These are phyloP conservation scores for Physocladia obscura DNA, from an alignment of 192 early-diverging fungal species.

Conservation along the genomic window DNA sequence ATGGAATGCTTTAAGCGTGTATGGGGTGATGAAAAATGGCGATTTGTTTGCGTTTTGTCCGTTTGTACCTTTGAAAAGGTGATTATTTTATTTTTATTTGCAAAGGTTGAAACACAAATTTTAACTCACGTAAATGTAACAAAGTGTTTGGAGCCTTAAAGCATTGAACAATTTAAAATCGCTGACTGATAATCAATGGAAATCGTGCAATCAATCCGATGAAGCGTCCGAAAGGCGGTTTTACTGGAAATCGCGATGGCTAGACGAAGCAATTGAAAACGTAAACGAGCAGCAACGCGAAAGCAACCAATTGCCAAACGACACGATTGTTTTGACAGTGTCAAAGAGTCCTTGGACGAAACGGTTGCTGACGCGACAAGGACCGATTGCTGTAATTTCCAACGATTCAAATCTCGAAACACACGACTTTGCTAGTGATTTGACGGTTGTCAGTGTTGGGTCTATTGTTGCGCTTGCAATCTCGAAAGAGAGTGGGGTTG, in stretches of 20 bases:
- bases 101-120: background rate
- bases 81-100: background rate
- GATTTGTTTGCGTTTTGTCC: conserved; percentile 22
- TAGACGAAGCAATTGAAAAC: conserved; percentile 13
- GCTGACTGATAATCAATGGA: background rate
- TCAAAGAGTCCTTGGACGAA: background rate
- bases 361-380: conserved; percentile 1
- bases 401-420: background rate
- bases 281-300: background rate
- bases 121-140: background rate
- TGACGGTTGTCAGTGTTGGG: background rate
- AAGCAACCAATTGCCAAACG: conserved; percentile 1
- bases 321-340: background rate
- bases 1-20: conserved; percentile 27
- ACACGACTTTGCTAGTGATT: conserved; percentile 6
- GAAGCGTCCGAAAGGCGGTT: conserved; percentile 1
- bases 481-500: background rate
- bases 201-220: background rate
- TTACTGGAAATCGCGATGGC: conserved; percentile 24
- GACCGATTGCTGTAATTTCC: conserved; percentile 2
- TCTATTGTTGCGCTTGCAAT: background rate
- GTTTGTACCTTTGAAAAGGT: conserved; percentile 21
- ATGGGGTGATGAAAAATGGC: conserved; percentile 24
- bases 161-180: background rate
- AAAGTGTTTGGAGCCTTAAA: conserved; percentile 4